phyloP scores from a whole-genome alignment of 306 rosid genomes.

The Pyrus bretschneideri region DNA sequence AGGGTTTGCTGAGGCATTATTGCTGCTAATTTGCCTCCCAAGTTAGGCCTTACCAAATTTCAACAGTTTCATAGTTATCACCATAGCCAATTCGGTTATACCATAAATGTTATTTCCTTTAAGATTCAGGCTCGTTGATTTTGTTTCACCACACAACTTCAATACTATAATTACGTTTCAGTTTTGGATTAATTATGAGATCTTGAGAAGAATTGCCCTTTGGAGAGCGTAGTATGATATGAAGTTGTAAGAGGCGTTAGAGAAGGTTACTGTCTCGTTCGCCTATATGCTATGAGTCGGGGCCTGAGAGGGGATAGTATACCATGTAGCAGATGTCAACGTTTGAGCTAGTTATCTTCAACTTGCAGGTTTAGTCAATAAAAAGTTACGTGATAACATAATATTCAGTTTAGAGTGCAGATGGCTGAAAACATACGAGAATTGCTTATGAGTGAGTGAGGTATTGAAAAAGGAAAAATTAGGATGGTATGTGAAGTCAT shows the following conservation, averaged over 20 bases:
- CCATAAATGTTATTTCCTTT: conserved; percentile 23
- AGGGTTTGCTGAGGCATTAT: conserved; percentile 15
- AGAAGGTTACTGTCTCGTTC: no score
- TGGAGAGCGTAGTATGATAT: no score
- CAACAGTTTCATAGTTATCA: neutral
- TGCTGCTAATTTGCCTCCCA: conserved; percentile 18
- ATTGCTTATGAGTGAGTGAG: conserved; percentile 36
- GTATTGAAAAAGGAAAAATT: conserved; percentile 33
- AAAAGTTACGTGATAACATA: no score
- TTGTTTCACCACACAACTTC: conserved; percentile 20
- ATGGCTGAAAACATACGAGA: neutral
- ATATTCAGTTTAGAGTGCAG: neutral
- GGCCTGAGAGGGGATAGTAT: neutral
- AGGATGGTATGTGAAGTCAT: conserved; percentile 34
- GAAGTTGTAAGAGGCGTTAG: neutral
- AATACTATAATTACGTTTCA: conserved; percentile 13
- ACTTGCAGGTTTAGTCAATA: neutral
- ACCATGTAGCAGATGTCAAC: neutral
- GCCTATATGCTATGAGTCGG: neutral
- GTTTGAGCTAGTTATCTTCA: neutral
- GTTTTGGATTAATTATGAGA: neutral
- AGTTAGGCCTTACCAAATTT: conserved; percentile 2
- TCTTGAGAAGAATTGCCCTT: neutral
- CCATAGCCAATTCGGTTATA: neutral
- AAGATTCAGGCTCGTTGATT: conserved; percentile 5